Evolutionary conservation across 139 green algal species (phyloP), one percentile per base, ranked within the genome.

Genomic region (Chlamydomonas applanata): DNA sequence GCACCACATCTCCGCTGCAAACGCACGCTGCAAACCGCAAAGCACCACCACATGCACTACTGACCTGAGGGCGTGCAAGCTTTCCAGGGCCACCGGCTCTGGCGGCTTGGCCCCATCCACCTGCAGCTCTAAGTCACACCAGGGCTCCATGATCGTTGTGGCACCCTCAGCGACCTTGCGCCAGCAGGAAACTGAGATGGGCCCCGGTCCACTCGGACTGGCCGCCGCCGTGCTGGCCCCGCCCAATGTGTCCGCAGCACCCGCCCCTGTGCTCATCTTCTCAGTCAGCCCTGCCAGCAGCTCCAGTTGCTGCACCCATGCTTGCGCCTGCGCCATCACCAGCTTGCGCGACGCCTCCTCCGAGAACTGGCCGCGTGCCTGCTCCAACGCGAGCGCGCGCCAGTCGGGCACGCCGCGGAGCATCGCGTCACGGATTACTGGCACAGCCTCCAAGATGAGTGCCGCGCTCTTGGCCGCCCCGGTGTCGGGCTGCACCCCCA

Each of bases 361-460:
- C 7, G 24, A 32, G 44, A 73, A 73, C 2, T 33, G 16, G n/a
- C 4, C 40, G 5, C 46, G 44, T n/a, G 67, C 67, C 44, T 73
- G 67, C 1, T 57, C 19, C 20, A 71, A 22, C 4, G 64, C 64
- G 4, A 71, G 64, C 4, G 4, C 36, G 11, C 40, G 35, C 59
- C 59, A 66, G 25, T 66, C 59, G 13, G 24, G 4, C n/a, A 66
- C 59, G 11, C n/a, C 59, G 4, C 44, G 36, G 24, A 61, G 44
- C 65, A 72, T 36, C 65, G 40, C n/a, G 25, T 35, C 40, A 20
- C 69, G 46, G 4, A 75, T 20, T 3, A 9, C 53, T 1, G 54
- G 69, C 33, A 89, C 86, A 82, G 91, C 88, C 78, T 96, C 91
- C 62, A 95, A 72, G 25, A 95, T 89, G 0, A 95, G 86, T 5